phyloP scores from a whole-genome alignment of 2,329 filamentous ascomycete genomes.

The Cryoendolithus antarcticus region DNA sequence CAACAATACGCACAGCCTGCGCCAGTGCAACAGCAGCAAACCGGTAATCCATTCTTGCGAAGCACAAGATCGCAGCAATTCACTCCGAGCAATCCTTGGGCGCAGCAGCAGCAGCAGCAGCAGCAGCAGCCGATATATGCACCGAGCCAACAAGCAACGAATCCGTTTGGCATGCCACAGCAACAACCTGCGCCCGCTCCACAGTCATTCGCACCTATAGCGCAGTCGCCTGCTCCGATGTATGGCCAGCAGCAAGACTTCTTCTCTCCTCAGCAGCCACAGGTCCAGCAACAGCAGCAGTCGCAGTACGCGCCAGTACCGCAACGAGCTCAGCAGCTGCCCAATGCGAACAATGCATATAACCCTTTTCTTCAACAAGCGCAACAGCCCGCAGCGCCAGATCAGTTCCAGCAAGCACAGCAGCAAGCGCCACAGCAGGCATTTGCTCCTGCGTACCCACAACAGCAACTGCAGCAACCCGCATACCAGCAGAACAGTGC shows the following conservation, averaged over 20 bases:
- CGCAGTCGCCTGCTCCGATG: slow-evolving; percentile 15
- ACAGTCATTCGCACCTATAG: slow-evolving; percentile 5
- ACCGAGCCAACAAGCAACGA: slow-evolving; percentile 8
- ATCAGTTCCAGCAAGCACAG: slow-evolving; percentile 21
- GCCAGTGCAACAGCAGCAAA: slow-evolving; percentile 13
- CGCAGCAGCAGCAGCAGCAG: slow-evolving; percentile 28
- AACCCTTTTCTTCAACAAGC: slow-evolving; percentile 1
- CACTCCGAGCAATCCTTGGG: slow-evolving; percentile 29
- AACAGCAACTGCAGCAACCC: slow-evolving; percentile 22
- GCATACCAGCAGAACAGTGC: slow-evolving; percentile 20
- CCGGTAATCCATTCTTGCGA: slow-evolving; percentile 28
- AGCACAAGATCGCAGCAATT: slow-evolving; percentile 32
- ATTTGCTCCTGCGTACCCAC: slow-evolving; percentile 4
- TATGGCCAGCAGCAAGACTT: slow-evolving; percentile 18
- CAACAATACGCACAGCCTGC: slow-evolving; percentile 9
- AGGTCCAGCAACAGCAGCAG: slow-evolving; percentile 5
- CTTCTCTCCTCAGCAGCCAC: slow-evolving; percentile 12
- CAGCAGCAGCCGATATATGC: slow-evolving; percentile 14
- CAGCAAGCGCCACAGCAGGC: not conserved
- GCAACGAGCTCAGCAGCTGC: slow-evolving; percentile 5
- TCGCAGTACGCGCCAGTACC: not conserved
- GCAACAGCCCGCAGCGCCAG: slow-evolving; percentile 12
- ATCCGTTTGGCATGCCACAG: slow-evolving; percentile 6
- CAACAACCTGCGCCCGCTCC: slow-evolving; percentile 2
- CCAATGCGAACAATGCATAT: slow-evolving; percentile 3